Percentiles rank a stretch among this genome's conserved stretches.
Evolutionary conservation across 257 asterid species (phyloP).

Genomic region (Agastache rugosa): DNA sequence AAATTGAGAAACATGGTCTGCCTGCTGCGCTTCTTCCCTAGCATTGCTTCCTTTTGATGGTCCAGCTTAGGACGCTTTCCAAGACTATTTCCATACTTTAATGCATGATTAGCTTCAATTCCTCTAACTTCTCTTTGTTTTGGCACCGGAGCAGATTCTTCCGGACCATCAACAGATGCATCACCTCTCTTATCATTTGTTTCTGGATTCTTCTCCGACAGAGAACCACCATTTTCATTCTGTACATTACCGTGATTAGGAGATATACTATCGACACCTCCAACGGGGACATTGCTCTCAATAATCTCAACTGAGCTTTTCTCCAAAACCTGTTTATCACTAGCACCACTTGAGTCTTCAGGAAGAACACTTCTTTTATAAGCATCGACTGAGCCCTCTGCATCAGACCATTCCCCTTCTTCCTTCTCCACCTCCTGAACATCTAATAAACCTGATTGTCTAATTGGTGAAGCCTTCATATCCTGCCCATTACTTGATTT

Average conservation of each 20-base stretch:
- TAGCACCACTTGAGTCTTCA: conserved; percentile 52
- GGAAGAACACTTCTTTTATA: conserved; percentile 35
- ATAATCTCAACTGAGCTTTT: conserved; percentile 47
- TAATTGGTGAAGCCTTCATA: conserved; percentile 47
- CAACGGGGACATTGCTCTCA: conserved; percentile 41
- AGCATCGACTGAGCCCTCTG: conserved; percentile 71
- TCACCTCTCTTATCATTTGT: conserved; percentile 61
- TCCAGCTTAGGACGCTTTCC: conserved; percentile 89
- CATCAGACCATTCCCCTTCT: conserved; percentile 99
- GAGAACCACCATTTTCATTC: conserved; percentile 53
- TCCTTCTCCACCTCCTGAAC: conserved; percentile 75
- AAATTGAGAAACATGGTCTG: conserved; percentile 93
- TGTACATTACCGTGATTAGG: conserved; percentile 50
- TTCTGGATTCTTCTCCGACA: conserved; percentile 54
- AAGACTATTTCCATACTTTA: conserved; percentile 65
- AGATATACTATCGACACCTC: conserved; percentile 43
- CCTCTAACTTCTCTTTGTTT: conserved; percentile 83
- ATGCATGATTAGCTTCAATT: conserved; percentile 78
- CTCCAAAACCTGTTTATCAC: conserved; percentile 52
- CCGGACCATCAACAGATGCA: conserved; percentile 56
- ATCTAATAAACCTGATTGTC: conserved; percentile 49
- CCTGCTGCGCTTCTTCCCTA: conserved; percentile 94
- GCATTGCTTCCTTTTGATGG: conserved; percentile 91
- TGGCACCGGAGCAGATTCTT: conserved; percentile 62
- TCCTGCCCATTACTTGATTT: conserved; percentile 49